Evolutionary conservation across 345 rosid genomes (phyloP), one percentile per base, ranked within the genome.

Genomic region (Pistacia atlantica): DNA sequence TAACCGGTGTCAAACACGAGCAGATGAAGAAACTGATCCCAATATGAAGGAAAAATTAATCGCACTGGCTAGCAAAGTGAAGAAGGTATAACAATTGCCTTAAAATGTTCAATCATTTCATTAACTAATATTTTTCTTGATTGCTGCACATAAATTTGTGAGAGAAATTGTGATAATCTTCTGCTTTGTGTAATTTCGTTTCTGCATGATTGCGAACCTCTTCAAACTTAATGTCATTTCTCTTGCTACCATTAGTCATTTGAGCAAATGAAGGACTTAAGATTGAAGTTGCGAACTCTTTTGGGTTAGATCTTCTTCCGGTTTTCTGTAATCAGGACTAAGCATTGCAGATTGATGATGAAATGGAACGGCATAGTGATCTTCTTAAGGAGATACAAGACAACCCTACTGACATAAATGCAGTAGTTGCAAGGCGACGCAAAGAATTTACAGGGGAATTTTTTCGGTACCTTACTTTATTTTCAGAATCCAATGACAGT

Each of bases 261-360:
- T 20, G 59, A 52, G 56, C 56, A 45, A 35, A 20, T 73, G 48
- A 37, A 25, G 68, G 66, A 8, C 54, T 63, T 22, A 66, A 35
- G 3, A 20, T 67, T 75, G 77, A 65, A 64, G 49, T 48, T 75
- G 37, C 75, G 71, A 63, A 60, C 74, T 60, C 51, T 74, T 82
- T 75, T 35, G 61, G 78, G 81, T 82, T 82, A 75, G 83, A 81
- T 56, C 25, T 67, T 65, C 78, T 71, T 60, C 48, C 22, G 75
- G 55, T 77, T 79, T 68, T 68, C 45, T 83, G 81, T 73, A 67
- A 86, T 86, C 82, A 77, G 83, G 84, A 79, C 69, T 83, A 75
- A 84, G 84, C 81, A 64, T 88, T 87, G 89, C 90, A 95, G 99
- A 90, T 95, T 80, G 97, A 95, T 83, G 91, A 93, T 69, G 97